Percentiles rank a stretch among this genome's conserved stretches.
These are phyloP conservation scores for Kodamaea fungicola DNA, from an alignment of 1,139 yeast species.

Conservation along the genomic window DNA sequence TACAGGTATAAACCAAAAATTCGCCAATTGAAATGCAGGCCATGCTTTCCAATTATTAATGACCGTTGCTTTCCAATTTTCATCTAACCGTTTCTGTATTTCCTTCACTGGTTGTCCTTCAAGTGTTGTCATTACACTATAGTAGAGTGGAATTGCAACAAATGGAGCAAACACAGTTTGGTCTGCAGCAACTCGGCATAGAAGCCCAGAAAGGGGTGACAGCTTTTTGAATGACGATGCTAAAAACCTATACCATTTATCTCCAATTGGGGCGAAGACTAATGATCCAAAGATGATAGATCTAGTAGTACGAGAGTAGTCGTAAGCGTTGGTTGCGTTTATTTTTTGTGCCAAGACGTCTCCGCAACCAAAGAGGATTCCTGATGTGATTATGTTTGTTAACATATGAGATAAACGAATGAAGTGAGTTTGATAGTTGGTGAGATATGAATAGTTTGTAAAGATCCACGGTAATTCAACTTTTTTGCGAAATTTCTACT, in stretches of 20 bases:
- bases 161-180: conserved; percentile 78
- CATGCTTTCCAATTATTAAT: conserved; percentile 77
- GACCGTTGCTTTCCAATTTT: conserved; percentile 60
- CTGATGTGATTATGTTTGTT: conserved; percentile 40
- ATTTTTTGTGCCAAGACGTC: conserved; percentile 38
- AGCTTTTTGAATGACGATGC: conserved; percentile 9
- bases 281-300: conserved; percentile 36
- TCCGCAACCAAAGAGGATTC: conserved; percentile 40
- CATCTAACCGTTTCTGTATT: conserved; percentile 31
- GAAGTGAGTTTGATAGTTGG: too few relatives aligned
- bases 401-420: too few relatives aligned
- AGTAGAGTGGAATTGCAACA: conserved; percentile 65
- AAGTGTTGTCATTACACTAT: conserved; percentile 60
- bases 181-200: conserved; percentile 58
- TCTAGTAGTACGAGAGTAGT: conserved; percentile 28
- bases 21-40: conserved; percentile 77
- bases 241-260: conserved; percentile 37
- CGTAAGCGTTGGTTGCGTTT: conserved; percentile 21
- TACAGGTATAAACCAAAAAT: conserved; percentile 70
- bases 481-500: too few relatives aligned
- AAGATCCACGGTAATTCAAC: too few relatives aligned
- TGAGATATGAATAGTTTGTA: too few relatives aligned
- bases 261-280: conserved; percentile 43
- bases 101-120: conserved; percentile 36
- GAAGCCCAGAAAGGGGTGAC: conserved; percentile 10